These are phyloP conservation scores for Cryphonectria naterciae DNA, from an alignment of 2,329 filamentous ascomycete genomes.

Conservation along the genomic window DNA sequence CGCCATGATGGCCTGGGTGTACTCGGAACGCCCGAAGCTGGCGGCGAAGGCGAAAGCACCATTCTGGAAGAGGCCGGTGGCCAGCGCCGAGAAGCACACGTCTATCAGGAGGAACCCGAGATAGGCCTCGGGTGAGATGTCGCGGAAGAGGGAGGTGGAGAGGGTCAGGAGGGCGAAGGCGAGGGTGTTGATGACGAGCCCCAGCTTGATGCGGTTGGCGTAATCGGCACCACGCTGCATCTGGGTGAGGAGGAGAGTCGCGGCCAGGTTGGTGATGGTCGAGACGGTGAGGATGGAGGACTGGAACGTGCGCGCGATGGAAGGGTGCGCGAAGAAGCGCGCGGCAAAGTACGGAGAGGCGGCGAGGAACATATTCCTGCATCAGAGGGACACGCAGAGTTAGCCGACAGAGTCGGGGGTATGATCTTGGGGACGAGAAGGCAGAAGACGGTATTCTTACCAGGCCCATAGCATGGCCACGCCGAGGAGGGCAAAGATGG, in stretches of 20 bases:
- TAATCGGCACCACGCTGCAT: constrained; percentile 85
- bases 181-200: constrained; percentile 75
- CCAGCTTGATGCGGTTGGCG: constrained; percentile 78
- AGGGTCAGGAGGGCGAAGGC: constrained; percentile 79
- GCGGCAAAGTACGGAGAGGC: constrained; percentile 90
- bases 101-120: constrained; percentile 81
- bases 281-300: constrained; percentile 86
- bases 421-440: background rate
- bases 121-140: constrained; percentile 67
- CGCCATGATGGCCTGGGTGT: constrained; percentile 95
- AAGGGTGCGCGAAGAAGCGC: constrained; percentile 73
- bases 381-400: background rate
- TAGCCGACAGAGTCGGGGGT: constrained; percentile 12
- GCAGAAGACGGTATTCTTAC: constrained; percentile 54
- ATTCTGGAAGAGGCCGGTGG: constrained; percentile 87
- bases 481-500: constrained; percentile 81
- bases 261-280: constrained; percentile 78
- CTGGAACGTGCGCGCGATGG: constrained; percentile 83
- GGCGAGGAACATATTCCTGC: constrained; percentile 97
- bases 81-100: constrained; percentile 78
- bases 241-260: constrained; percentile 77
- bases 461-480: constrained; percentile 98
- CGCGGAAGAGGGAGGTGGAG: constrained; percentile 73
- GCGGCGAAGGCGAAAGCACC: constrained; percentile 91
- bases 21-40: constrained; percentile 82